Base-by-base conservation (phyloP, 345 rosid species). In the Camelina neglecta region DNA sequence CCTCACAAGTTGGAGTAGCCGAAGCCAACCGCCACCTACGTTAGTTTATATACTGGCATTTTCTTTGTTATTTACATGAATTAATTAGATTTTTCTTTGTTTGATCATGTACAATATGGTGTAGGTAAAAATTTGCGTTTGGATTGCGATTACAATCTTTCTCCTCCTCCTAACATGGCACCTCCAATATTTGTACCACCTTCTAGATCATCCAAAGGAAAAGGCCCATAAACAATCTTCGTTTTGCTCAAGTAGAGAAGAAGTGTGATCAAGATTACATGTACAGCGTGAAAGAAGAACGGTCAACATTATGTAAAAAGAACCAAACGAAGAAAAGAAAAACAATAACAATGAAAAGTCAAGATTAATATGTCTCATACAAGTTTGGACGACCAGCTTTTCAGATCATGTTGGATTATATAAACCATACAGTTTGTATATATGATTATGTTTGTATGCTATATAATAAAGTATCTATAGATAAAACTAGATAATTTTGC, bases 1-100 rank as follows among this genome's bases (percentile, higher is more conserved):
- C 58, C 18, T 59, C 58, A 20, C 58, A 71, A 60, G 58, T 35
- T 71, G 67, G 26, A 35, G 36, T 71, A n/a, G 67, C 38, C 58
- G 49, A 70, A 6, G 74, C 74, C 57, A 70, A 20, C 59, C 48
- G 11, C 57, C 20, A 70, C 47, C 33, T 12, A 11, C 36, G 74
- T 70, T 58, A 70, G 74, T 13, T 6, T 31, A 35, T 7, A n/a
- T 18, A 44, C 29, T 18, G 15, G 8, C 41, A 10, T 56, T 29
- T 4, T 29, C 31, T 29, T n/a, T n/a, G 41, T 58, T 33, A 24
- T 3, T 7, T 58, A 6, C 5, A 47, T 6, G 2, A 13, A 11
- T 15, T 26, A 26, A 26, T 13, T n/a, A 15, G 2, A 29, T 51
- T 51, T 4, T 38, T 39, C 29, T 38, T 11, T 61, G n/a, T 53